Percentiles rank a stretch among this genome's conserved stretches.
These are phyloP conservation scores for Marvania coccoides DNA, from an alignment of 139 green algal species.

Conservation along the genomic window DNA sequence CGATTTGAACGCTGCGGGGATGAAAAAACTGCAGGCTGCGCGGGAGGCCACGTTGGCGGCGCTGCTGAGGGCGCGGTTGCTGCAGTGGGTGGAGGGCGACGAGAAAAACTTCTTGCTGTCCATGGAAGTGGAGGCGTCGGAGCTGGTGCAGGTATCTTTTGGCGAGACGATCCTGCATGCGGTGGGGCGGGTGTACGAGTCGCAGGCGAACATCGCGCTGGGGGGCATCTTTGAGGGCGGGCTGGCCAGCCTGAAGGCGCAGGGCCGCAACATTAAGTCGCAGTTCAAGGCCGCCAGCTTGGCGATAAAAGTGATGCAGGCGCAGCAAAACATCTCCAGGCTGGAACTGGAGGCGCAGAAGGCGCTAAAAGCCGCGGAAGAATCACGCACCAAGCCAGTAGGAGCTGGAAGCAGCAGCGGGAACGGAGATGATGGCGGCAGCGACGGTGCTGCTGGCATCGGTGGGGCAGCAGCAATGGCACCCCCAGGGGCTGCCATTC, in stretches of 20 bases:
- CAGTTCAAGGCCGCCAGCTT: slow-evolving; percentile 46
- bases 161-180: slow-evolving; percentile 75
- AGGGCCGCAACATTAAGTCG: slow-evolving; percentile 51
- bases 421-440: not conserved
- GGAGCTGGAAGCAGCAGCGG: not conserved
- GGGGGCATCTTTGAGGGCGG: slow-evolving; percentile 53
- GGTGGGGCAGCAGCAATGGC: not conserved
- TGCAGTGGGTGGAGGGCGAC: slow-evolving; percentile 61
- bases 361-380: slow-evolving; percentile 2
- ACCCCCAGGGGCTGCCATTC: not conserved
- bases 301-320: slow-evolving; percentile 59
- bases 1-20: slow-evolving; percentile 25
- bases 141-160: slow-evolving; percentile 64
- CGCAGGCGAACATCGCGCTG: slow-evolving; percentile 60
- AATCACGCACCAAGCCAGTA: not conserved
- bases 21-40: slow-evolving; percentile 30
- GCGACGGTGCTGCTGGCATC: not conserved
- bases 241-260: slow-evolving; percentile 32
- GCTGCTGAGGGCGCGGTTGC: slow-evolving; percentile 58
- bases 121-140: slow-evolving; percentile 49
- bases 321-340: slow-evolving; percentile 59
- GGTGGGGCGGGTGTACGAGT: slow-evolving; percentile 75
- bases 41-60: slow-evolving; percentile 53
- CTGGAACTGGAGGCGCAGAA: slow-evolving; percentile 13
- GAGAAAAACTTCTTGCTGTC: slow-evolving; percentile 22